These are phyloP conservation scores for Xylariaceae sp. DNA, from an alignment of 2,329 filamentous ascomycete genomes.

Conservation along the genomic window DNA sequence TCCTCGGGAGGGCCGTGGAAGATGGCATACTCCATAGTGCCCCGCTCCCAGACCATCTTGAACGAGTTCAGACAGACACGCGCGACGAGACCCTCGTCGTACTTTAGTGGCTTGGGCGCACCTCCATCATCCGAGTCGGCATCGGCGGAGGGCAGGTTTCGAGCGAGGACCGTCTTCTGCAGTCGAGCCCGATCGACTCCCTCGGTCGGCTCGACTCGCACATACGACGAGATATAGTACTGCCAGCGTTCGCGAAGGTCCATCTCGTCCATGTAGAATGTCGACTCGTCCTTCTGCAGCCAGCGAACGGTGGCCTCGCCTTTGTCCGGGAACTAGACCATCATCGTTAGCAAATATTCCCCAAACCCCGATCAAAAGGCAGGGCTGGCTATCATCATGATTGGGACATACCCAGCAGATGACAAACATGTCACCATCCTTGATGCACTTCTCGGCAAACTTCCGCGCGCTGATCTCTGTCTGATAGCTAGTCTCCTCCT, in stretches of 20 bases:
- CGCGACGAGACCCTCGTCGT: conserved; percentile 63
- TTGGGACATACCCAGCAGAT: conserved; percentile 89
- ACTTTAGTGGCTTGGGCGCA: conserved; percentile 55
- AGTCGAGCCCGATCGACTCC: conserved; percentile 62
- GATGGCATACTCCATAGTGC: conserved; percentile 64
- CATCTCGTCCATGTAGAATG: conserved; percentile 86
- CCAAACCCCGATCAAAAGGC: not conserved
- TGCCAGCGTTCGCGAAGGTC: conserved; percentile 81
- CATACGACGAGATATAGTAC: conserved; percentile 91
- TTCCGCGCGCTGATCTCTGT: conserved; percentile 87
- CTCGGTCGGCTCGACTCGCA: conserved; percentile 82
- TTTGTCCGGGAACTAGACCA: conserved; percentile 56
- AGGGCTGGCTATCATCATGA: not conserved
- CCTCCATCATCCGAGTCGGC: conserved; percentile 59
- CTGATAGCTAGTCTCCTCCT: conserved; percentile 82
- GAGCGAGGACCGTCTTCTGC: conserved; percentile 63
- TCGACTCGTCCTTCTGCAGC: conserved; percentile 62
- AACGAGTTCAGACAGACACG: conserved; percentile 73
- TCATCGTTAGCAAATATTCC: conserved; percentile 29
- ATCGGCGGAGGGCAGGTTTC: conserved; percentile 61
- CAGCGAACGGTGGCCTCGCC: conserved; percentile 67
- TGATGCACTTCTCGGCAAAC: conserved; percentile 86
- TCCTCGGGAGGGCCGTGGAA: conserved; percentile 65
- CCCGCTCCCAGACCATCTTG: conserved; percentile 70
- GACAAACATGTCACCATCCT: conserved; percentile 87